These are phyloP conservation scores for Didymella pinodella DNA, from an alignment of 2,329 filamentous ascomycete species.

Conservation along the genomic window DNA sequence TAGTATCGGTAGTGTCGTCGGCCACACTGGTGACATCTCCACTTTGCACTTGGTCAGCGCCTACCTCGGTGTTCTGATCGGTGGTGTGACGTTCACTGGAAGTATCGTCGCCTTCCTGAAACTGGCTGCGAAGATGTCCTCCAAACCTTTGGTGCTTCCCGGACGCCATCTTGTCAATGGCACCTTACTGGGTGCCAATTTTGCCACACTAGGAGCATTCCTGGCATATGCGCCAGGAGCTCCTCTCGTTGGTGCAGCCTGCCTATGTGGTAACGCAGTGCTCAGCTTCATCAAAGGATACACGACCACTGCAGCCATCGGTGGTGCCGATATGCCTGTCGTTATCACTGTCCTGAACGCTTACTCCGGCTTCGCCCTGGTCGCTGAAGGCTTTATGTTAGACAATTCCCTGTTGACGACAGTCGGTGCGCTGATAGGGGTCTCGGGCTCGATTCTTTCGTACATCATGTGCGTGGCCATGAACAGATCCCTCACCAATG, in stretches of 20 bases:
- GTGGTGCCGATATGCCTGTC: slow-evolving; percentile 93
- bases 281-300: slow-evolving; percentile 87
- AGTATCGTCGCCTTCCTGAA: slow-evolving; percentile 91
- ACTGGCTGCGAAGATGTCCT: slow-evolving; percentile 82
- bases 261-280: slow-evolving; percentile 76
- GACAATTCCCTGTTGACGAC: slow-evolving; percentile 85
- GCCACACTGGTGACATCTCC: slow-evolving; percentile 74
- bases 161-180: slow-evolving; percentile 80
- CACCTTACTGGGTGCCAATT: slow-evolving; percentile 75
- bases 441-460: slow-evolving; percentile 86
- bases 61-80: slow-evolving; percentile 86
- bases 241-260: slow-evolving; percentile 79
- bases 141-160: slow-evolving; percentile 74
- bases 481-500: slow-evolving; percentile 89
- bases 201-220: slow-evolving; percentile 85
- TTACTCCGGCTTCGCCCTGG: slow-evolving; percentile 88
- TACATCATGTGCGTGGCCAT: slow-evolving; percentile 76
- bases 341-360: slow-evolving; percentile 91
- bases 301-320: slow-evolving; percentile 87
- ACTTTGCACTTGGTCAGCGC: slow-evolving; percentile 85
- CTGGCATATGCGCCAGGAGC: slow-evolving; percentile 81
- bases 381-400: slow-evolving; percentile 91
- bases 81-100: slow-evolving; percentile 87
- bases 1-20: slow-evolving; percentile 85
- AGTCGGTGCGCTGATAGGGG: slow-evolving; percentile 85